These are phyloP conservation scores for Pezizomycotina sp. DNA, from an alignment of 2,329 filamentous ascomycete genomes.

Conservation along the genomic window DNA sequence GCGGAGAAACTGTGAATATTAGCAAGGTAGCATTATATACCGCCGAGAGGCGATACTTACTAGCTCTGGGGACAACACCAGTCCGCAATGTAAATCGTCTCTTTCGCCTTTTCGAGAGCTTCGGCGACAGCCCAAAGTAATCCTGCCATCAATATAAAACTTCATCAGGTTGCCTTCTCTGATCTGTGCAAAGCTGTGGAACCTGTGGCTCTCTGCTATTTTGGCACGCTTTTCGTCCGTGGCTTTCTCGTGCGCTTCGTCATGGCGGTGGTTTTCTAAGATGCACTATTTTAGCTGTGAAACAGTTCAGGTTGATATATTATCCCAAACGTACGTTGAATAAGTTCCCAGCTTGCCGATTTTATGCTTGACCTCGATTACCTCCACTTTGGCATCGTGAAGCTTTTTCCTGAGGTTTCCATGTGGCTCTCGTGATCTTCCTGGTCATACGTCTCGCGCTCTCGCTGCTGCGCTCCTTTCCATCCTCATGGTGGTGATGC, in stretches of 20 bases:
- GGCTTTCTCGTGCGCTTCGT: slow-evolving; percentile 73
- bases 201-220: slow-evolving; percentile 61
- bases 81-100: slow-evolving; percentile 88
- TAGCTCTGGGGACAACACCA: slow-evolving; percentile 87
- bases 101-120: slow-evolving; percentile 74
- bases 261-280: slow-evolving; percentile 89
- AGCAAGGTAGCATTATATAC: neutral
- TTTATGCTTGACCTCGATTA: slow-evolving; percentile 44
- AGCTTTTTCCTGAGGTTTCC: too few species aligned
- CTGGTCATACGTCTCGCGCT: too few species aligned
- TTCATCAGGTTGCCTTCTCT: slow-evolving; percentile 73
- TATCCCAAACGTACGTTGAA: too few species aligned
- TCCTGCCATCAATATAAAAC: slow-evolving; percentile 96
- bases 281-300: too few species aligned
- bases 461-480: too few species aligned
- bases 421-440: too few species aligned
- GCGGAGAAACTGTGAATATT: slow-evolving; percentile 45
- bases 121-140: slow-evolving; percentile 89
- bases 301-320: too few species aligned
- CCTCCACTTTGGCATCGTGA: slow-evolving; percentile 37
- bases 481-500: too few species aligned
- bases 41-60: slow-evolving; percentile 6
- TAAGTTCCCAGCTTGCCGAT: slow-evolving; percentile 48
- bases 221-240: slow-evolving; percentile 65
- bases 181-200: slow-evolving; percentile 79